Conservation (phyloP, 192 early-diverging fungal genomes). For the Phlyctochytrium planicorne region DNA sequence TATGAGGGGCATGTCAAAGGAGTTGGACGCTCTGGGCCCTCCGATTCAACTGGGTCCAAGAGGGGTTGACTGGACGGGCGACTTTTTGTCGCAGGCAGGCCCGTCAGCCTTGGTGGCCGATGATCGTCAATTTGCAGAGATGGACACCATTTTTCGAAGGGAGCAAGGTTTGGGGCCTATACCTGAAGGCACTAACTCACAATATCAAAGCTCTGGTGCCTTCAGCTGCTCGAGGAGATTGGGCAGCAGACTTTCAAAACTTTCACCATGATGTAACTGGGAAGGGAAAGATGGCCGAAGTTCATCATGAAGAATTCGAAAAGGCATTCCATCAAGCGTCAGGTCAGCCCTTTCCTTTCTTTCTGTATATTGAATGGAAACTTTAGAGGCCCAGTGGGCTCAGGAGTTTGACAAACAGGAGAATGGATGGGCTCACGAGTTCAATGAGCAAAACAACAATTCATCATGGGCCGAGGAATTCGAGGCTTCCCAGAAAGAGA, state of each 20-base stretch:
- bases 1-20: conserved; percentile 68
- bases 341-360: too few species aligned
- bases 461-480: conserved; percentile 49
- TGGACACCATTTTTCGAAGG: conserved; percentile 1
- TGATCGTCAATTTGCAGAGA: conserved; percentile 23
- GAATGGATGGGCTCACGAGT: conserved; percentile 55
- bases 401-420: conserved; percentile 57
- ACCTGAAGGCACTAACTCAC: too few species aligned
- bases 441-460: conserved; percentile 33
- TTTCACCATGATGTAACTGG: too few species aligned
- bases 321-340: conserved; percentile 37
- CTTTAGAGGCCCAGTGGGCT: conserved; percentile 45
- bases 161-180: background rate
- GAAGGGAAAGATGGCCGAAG: too few species aligned
- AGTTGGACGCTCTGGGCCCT: conserved; percentile 54
- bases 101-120: conserved; percentile 33
- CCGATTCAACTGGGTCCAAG: background rate
- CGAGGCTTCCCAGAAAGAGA: conserved; percentile 38
- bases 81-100: conserved; percentile 19
- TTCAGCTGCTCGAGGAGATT: too few species aligned
- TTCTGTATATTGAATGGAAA: background rate
- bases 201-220: too few species aligned
- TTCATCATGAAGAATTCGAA: conserved; percentile 34
- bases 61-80: conserved; percentile 60
- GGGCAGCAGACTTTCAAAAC: too few species aligned